Evolutionary conservation across 805 yeast genomes (phyloP).

Genomic region (Sugiyamaella qingdaonensis): DNA sequence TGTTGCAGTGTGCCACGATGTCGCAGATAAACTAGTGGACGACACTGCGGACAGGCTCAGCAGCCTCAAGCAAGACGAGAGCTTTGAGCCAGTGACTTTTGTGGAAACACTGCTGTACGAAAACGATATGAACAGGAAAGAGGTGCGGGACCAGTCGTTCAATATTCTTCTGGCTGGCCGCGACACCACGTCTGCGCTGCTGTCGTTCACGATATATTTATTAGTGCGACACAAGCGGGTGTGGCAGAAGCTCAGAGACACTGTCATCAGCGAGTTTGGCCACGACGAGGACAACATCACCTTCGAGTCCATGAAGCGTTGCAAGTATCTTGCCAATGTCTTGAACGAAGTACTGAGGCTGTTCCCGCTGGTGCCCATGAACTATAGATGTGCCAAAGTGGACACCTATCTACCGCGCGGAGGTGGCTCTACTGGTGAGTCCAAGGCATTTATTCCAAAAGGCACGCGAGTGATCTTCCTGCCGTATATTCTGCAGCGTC

Average conservation of each 20-base stretch:
- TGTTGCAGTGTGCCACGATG: conserved; percentile 31
- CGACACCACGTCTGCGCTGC: conserved; percentile 51
- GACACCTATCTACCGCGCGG: conserved; percentile 51
- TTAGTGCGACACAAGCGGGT: conserved; percentile 39
- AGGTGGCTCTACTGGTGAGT: conserved; percentile 41
- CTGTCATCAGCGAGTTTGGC: conserved; percentile 37
- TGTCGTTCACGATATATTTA: conserved; percentile 44
- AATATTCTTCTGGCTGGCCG: conserved; percentile 52
- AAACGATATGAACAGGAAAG: conserved; percentile 41
- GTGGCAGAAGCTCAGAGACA: conserved; percentile 36
- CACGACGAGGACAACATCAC: conserved; percentile 28
- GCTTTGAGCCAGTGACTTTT: conserved; percentile 40
- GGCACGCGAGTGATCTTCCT: conserved; percentile 41
- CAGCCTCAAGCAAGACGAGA: conserved; percentile 19
- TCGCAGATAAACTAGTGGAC: conserved; percentile 39
- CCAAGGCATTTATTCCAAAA: conserved; percentile 43
- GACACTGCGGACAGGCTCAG: conserved; percentile 30
- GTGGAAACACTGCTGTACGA: conserved; percentile 46
- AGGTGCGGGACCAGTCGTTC: conserved; percentile 48
- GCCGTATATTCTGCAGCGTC: conserved; percentile 44
- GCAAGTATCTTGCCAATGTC: conserved; percentile 45
- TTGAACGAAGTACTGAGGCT: conserved; percentile 47
- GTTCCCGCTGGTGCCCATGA: conserved; percentile 50
- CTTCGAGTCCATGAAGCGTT: conserved; percentile 48
- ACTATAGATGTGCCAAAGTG: conserved; percentile 43